Percentiles rank a stretch among this genome's conserved stretches.
These are phyloP conservation scores for Spergularia azorica DNA, from an alignment of 179 eudicot species.

Conservation along the genomic window DNA sequence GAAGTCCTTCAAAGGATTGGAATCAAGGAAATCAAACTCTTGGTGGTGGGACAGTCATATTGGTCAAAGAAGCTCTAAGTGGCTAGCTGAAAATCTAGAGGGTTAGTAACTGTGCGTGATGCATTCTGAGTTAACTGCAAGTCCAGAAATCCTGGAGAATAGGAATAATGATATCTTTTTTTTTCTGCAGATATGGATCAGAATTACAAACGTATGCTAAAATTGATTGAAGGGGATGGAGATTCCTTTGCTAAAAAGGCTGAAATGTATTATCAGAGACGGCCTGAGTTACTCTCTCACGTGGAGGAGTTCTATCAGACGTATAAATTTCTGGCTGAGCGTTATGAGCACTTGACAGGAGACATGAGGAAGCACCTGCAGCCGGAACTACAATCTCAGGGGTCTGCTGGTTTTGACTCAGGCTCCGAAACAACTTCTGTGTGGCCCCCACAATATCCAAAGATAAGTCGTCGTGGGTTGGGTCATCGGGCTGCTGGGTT, in stretches of 20 bases:
- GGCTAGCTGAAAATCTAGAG: slow-evolving; percentile 82
- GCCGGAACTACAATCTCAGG: slow-evolving; percentile 71
- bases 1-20: slow-evolving; percentile 50
- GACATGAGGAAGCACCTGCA: slow-evolving; percentile 65
- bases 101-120: slow-evolving; percentile 47
- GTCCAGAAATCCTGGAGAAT: neutral
- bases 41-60: slow-evolving; percentile 96
- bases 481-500: slow-evolving; percentile 94
- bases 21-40: slow-evolving; percentile 67
- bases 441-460: slow-evolving; percentile 48
- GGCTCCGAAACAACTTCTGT: slow-evolving; percentile 54
- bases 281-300: slow-evolving; percentile 44
- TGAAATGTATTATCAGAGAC: slow-evolving; percentile 47
- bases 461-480: slow-evolving; percentile 45
- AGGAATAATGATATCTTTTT: slow-evolving; percentile 25
- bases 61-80: slow-evolving; percentile 71
- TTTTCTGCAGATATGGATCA: slow-evolving; percentile 67
- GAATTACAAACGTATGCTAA: slow-evolving; percentile 36
- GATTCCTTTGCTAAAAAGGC: slow-evolving; percentile 48
- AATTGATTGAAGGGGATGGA: slow-evolving; percentile 49
- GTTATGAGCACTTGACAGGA: slow-evolving; percentile 52
- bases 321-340: slow-evolving; percentile 44
- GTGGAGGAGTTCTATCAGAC: slow-evolving; percentile 45
- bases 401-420: slow-evolving; percentile 57
- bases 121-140: neutral